Base-by-base conservation (phyloP, 805 yeast species). In the Candida koratica region DNA sequence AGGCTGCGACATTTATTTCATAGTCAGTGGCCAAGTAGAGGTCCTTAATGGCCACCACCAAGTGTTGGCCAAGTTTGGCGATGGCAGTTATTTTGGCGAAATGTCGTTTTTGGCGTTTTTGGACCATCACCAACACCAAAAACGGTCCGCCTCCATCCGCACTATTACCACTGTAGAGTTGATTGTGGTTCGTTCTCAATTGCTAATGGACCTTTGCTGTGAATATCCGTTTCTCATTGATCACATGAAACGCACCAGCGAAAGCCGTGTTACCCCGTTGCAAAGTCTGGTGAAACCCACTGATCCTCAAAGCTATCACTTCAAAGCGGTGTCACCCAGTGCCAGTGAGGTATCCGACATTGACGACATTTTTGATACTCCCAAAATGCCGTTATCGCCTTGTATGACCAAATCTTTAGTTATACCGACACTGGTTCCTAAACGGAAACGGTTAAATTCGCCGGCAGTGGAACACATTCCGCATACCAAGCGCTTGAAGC, bases 11-110 rank as follows among this genome's bases (percentile, higher is more conserved):
- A 76, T 84, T 17, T 83, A 70, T 52, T 80, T 83, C 48, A 70
- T 83, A 17, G 73, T 79, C 6, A 67, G 63, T 45, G 93, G 93
- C 7, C 81, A 77, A 46, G 84, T 81, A 4, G 89, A 84, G 52
- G 85, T 81, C 0, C 40, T 81, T 6, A 76, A 59, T 37, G n/a
- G 31, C 4, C 27, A 35, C 11, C 46, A 46, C 4, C 42, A 49
- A 14, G 61, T 71, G 1, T 52, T 77, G 25, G 87, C 84, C 4
- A 66, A 85, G 39, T 58, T 84, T 17, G 69, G 75, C 2, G 57
- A 75, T 11, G 85, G 84, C 14, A 71, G 78, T 22, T 81, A 79
- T 56, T 81, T 83, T 58, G 93, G 93, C 15, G 90, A 82, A 54
- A 79, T 82, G 80, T 74, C 85, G 0, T 83, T 82, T 46, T 56